These are phyloP conservation scores for Vitis rupestris DNA, from an alignment of 164 flowering plant genomes.

Conservation along the genomic window DNA sequence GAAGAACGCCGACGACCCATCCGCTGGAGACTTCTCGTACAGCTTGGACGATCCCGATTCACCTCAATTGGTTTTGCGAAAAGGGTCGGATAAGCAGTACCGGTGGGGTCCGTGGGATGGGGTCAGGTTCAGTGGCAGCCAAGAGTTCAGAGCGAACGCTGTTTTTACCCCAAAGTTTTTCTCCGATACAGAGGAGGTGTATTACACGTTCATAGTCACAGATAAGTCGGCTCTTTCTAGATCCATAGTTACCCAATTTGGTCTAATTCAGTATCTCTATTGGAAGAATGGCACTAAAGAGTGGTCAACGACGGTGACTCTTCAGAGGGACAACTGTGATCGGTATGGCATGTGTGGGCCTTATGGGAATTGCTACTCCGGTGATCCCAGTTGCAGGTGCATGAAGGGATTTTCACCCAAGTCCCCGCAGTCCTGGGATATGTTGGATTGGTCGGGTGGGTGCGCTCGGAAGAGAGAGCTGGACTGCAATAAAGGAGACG, in stretches of 20 bases:
- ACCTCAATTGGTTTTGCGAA: constrained; percentile 13
- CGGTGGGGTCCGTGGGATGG: constrained; percentile 22
- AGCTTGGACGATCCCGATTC: constrained; percentile 4
- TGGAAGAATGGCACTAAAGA: constrained; percentile 9
- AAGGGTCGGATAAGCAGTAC: not conserved
- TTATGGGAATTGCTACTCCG: constrained; percentile 12
- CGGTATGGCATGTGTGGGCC: constrained; percentile 22
- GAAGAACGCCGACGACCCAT: constrained; percentile 15
- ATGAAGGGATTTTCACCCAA: constrained; percentile 16
- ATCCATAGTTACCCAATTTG: constrained; percentile 7
- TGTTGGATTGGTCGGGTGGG: constrained; percentile 10
- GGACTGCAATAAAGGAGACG: constrained; percentile 12
- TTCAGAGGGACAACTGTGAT: constrained; percentile 17
- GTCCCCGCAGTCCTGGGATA: constrained; percentile 4
- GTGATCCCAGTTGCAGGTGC: constrained; percentile 13
- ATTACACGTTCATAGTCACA: not conserved
- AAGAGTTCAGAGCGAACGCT: not conserved
- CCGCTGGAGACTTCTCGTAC: not conserved
- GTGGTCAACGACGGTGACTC: constrained; percentile 1
- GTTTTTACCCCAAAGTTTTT: constrained; percentile 2
- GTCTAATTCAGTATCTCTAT: constrained; percentile 10
- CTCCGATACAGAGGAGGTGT: constrained; percentile 6
- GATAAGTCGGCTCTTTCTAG: constrained; percentile 8
- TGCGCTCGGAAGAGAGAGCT: constrained; percentile 12
- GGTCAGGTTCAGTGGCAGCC: constrained; percentile 4